Percentiles rank a stretch among this genome's conserved stretches.
Evolutionary conservation across 1,284 basidiomycete species (phyloP).

Genomic region (Cryptococcus maquisensis): DNA sequence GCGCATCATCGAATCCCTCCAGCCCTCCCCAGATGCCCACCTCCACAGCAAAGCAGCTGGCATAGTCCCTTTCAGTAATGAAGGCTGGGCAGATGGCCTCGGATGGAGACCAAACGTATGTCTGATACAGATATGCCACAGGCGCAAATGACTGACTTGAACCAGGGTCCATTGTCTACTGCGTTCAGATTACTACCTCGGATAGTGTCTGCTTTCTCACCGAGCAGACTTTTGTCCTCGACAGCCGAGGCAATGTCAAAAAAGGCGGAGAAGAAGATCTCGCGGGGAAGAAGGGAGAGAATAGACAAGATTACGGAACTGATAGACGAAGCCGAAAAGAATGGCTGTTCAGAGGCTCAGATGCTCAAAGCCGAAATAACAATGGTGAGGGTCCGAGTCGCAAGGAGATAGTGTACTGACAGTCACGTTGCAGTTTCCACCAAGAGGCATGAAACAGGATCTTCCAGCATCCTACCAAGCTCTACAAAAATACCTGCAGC

Average conservation of each 20-base stretch:
- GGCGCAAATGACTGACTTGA: neutral
- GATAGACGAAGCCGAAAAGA: conserved; percentile 68
- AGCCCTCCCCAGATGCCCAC: conserved; percentile 25
- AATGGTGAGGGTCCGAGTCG: conserved; percentile 62
- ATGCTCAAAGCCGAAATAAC: conserved; percentile 67
- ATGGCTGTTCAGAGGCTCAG: conserved; percentile 72
- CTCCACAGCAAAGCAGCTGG: conserved; percentile 24
- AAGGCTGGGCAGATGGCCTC: conserved; percentile 34
- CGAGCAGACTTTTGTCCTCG: conserved; percentile 56
- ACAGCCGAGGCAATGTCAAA: conserved; percentile 40
- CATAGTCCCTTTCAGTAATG: conserved; percentile 10
- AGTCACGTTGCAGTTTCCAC: conserved; percentile 36
- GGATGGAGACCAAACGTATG: conserved; percentile 36
- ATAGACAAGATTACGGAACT: conserved; percentile 71
- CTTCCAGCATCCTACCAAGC: conserved; percentile 29
- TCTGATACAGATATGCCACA: neutral
- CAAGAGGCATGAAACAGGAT: conserved; percentile 38
- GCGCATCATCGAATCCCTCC: conserved; percentile 22
- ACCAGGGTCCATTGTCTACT: conserved; percentile 38
- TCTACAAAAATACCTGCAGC: conserved; percentile 55
- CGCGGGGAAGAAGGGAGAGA: conserved; percentile 23
- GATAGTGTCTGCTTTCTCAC: conserved; percentile 49
- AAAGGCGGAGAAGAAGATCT: conserved; percentile 43
- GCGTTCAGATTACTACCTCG: conserved; percentile 34
- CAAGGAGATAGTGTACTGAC: neutral